A percentile compares a stretch with the other conserved stretches of the same genome.
These are phyloP conservation scores for Nitzschia sp. DNA, from an alignment of 108 stramenopile species.

Conservation along the genomic window DNA sequence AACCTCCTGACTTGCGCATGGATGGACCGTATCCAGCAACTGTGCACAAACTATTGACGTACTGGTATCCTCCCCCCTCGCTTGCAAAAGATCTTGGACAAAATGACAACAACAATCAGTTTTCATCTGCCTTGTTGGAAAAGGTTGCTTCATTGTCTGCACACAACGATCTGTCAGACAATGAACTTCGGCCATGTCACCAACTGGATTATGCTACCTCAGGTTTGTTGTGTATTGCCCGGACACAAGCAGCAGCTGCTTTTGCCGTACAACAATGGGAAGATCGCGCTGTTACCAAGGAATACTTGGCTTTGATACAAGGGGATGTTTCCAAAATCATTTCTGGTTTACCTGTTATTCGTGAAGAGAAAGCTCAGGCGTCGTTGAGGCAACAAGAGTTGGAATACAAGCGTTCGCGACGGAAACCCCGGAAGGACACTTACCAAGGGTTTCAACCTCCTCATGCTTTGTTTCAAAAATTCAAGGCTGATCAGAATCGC, in stretches of 20 bases:
- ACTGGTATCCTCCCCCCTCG: constrained; percentile 73
- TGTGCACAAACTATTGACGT: constrained; percentile 76
- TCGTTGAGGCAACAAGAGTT: constrained; percentile 34
- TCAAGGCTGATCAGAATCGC: constrained; percentile 34
- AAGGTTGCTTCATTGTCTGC: constrained; percentile 37
- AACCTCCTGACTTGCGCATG: constrained; percentile 88
- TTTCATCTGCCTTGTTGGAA: constrained; percentile 29
- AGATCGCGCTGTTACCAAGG: constrained; percentile 56
- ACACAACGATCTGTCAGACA: constrained; percentile 60
- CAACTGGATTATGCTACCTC: constrained; percentile 89
- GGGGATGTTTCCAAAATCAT: constrained; percentile 22
- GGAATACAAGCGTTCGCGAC: constrained; percentile 42
- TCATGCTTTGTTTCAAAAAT: constrained; percentile 71
- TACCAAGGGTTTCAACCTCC: constrained; percentile 71
- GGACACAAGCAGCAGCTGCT: constrained; percentile 53
- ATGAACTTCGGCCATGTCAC: constrained; percentile 77
- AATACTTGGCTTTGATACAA: constrained; percentile 72
- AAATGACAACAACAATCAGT: not conserved
- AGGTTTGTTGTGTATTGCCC: constrained; percentile 70
- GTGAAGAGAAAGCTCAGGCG: constrained; percentile 12
- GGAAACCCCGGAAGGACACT: constrained; percentile 43
- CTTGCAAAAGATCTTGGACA: constrained; percentile 17
- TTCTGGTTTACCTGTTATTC: constrained; percentile 6
- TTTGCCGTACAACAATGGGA: constrained; percentile 58
- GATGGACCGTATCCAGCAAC: constrained; percentile 73